Evolutionary conservation across 2,329 filamentous ascomycete species (phyloP).

Genomic region (Raffaelea arxii): DNA sequence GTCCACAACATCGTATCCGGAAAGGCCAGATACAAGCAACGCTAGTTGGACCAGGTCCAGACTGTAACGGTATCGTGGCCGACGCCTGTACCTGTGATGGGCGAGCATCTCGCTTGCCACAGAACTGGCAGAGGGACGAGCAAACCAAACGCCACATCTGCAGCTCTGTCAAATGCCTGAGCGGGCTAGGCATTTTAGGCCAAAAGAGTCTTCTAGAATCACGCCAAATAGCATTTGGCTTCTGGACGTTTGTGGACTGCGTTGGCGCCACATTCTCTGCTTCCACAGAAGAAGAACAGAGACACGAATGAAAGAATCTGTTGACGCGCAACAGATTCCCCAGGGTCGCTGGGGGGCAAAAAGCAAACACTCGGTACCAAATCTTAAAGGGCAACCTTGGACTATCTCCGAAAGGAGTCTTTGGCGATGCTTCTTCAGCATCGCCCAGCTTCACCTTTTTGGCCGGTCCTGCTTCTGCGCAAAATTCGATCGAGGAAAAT

Average conservation of each 20-base stretch:
- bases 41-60: conserved; percentile 51
- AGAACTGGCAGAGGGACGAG: conserved; percentile 57
- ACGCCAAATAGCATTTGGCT: conserved; percentile 62
- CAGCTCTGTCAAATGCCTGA: conserved; percentile 56
- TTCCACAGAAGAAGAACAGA: conserved; percentile 34
- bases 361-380: conserved; percentile 63
- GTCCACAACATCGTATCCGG: conserved; percentile 53
- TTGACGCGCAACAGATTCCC: conserved; percentile 58
- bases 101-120: conserved; percentile 31
- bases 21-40: conserved; percentile 65
- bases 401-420: conserved; percentile 8
- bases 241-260: conserved; percentile 19
- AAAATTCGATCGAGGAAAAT: not conserved
- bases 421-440: not conserved
- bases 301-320: conserved; percentile 53
- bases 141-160: conserved; percentile 68
- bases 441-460: conserved; percentile 21
- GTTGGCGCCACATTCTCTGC: conserved; percentile 16
- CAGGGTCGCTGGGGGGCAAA: conserved; percentile 52
- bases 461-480: not conserved
- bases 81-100: conserved; percentile 11
- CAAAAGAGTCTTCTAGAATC: conserved; percentile 55
- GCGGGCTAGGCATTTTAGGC: conserved; percentile 59
- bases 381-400: conserved; percentile 46
- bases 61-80: conserved; percentile 38